These are phyloP conservation scores for Raphanus hybrid DNA, from an alignment of 441 rosid species.

Conservation along the genomic window DNA sequence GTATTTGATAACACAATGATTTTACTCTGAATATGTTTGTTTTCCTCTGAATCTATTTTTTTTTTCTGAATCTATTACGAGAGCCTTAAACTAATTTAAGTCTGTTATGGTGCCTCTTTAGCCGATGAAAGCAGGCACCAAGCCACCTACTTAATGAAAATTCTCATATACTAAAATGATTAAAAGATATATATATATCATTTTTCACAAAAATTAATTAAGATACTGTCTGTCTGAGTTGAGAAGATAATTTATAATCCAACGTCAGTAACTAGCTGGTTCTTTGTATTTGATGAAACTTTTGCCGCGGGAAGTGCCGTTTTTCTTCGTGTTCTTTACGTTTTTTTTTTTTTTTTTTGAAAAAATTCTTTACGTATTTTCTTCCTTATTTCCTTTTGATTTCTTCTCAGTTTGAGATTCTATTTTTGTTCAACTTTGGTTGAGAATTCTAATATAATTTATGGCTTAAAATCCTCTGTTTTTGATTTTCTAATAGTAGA, in stretches of 20 bases:
- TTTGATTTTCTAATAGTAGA: background rate
- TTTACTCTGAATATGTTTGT: background rate
- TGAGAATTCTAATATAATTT: background rate
- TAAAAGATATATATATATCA: background rate
- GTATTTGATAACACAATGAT: background rate
- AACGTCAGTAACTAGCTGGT: background rate
- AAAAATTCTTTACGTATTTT: background rate
- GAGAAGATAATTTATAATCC: background rate
- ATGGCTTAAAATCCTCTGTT: background rate
- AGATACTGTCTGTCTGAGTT: background rate
- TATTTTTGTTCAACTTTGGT: background rate
- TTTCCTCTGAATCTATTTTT: background rate
- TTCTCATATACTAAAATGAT: background rate
- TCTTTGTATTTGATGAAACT: background rate
- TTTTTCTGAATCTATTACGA: background rate
- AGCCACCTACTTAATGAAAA: background rate
- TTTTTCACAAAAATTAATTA: background rate
- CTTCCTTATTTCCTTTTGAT: constrained; percentile 9
- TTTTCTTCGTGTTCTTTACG: background rate
- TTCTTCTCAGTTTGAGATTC: background rate
- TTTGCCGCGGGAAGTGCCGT: background rate
- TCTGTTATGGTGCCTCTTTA: background rate
- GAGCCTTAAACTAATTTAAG: background rate
- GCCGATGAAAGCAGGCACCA: background rate
- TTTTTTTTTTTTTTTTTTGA: no score